phyloP scores from a whole-genome alignment of 345 rosid species.

The Eucalyptus decipiens region DNA sequence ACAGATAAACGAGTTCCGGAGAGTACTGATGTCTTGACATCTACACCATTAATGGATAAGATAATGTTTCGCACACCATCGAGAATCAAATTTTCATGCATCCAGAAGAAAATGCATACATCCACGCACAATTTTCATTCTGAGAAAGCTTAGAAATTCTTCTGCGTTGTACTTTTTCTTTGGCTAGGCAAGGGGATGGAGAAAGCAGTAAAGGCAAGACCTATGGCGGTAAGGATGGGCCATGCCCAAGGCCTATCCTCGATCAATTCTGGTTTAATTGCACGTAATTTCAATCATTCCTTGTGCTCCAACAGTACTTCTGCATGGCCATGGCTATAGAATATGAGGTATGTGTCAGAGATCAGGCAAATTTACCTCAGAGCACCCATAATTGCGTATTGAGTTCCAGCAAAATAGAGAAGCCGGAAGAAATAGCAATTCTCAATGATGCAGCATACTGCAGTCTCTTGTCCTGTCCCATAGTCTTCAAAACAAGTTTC shows the following conservation, averaged over 20 bases:
- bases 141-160: neutral
- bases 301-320: neutral
- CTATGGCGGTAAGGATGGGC: neutral
- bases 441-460: slow-evolving; percentile 76
- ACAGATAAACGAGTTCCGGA: rapidly evolving
- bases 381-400: slow-evolving; percentile 89
- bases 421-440: slow-evolving; percentile 70
- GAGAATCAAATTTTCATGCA: neutral
- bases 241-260: neutral
- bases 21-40: neutral
- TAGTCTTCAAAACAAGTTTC: slow-evolving; percentile 32
- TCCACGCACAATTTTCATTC: neutral
- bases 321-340: rapidly evolving
- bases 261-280: neutral
- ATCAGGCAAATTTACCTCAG: slow-evolving; percentile 29
- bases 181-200: neutral
- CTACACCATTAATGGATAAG: neutral
- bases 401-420: slow-evolving; percentile 85
- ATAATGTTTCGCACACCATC: neutral
- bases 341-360: neutral
- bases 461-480: slow-evolving; percentile 80
- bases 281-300: neutral
- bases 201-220: neutral
- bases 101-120: neutral
- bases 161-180: neutral